These are phyloP conservation scores for Henckelia pumila DNA, from an alignment of 257 asterid genomes.

Conservation along the genomic window DNA sequence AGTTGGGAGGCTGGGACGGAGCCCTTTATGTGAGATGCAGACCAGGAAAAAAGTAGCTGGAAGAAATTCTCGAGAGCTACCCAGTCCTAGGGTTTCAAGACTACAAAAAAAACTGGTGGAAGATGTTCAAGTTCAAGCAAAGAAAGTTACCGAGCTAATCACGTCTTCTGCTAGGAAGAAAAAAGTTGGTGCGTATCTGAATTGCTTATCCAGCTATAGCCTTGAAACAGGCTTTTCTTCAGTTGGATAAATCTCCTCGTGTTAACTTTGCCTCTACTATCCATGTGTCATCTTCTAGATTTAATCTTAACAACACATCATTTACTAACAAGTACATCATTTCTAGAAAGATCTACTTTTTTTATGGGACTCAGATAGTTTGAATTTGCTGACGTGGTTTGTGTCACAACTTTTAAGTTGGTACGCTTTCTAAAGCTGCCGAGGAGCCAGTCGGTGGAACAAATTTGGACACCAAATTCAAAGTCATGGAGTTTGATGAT, in stretches of 20 bases:
- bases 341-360: not conserved
- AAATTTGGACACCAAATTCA: constrained; percentile 55
- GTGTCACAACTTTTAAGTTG: constrained; percentile 47
- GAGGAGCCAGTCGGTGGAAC: constrained; percentile 49
- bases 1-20: constrained; percentile 19
- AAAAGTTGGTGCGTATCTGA: constrained; percentile 55
- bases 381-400: constrained; percentile 17
- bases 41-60: constrained; percentile 59
- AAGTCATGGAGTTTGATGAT: constrained; percentile 47
- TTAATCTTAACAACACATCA: not conserved
- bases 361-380: constrained; percentile 16
- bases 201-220: constrained; percentile 11
- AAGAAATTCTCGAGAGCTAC: constrained; percentile 52
- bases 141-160: constrained; percentile 69
- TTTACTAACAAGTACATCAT: not conserved
- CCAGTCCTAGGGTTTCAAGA: constrained; percentile 60
- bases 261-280: constrained; percentile 3
- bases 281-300: not conserved
- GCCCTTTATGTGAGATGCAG: constrained; percentile 53
- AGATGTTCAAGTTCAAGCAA: constrained; percentile 57
- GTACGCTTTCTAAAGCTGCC: constrained; percentile 40
- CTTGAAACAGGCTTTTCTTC: not conserved
- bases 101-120: constrained; percentile 60
- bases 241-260: not conserved
- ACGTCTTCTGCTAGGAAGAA: constrained; percentile 92